Evolutionary conservation across 495 filamentous ascomycete genomes (phyloP), one percentile per base, ranked within the genome.

Genomic region (Hypoxylon trugodes): DNA sequence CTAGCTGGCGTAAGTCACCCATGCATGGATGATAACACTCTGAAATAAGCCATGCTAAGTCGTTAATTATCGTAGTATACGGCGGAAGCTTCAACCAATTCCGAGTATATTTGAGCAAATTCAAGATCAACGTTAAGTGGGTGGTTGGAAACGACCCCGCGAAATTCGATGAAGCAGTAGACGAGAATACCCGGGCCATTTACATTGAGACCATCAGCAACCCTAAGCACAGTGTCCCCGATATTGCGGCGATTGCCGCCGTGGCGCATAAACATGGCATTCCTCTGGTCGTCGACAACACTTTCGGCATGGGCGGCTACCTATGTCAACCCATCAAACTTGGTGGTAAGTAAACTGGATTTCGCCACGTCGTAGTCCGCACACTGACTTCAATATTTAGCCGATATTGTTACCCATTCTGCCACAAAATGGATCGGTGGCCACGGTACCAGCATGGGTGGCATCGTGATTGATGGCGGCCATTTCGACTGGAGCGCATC

Each of bases 391-490:
- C 47, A 61, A n/a, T 40, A 9, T 41, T 24, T 57, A 72, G 76
- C 75, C 45, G 76, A 79, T 47, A 79, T 79, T 43, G 70, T 79
- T 45, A 77, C 74, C 21, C 76, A 79, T 58, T 73, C 68, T 16
- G 65, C 64, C 38, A 79, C 76, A 4, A 79, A 79, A 57, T 79
- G 76, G 76, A 76, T 79, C 28, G 75, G 76, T 9, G 76, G 76
- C 16, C 76, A 79, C 54, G 76, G 76, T 33, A 79, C 76, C 2
- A 68, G 65, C 47, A 77, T 79, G 75, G 76, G 76, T 13, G 76
- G 76, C 26, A 75, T 79, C 30, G 67, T 77, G 24, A 76, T 79
- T 25, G 76, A 79, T 57, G 74, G 75, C 21, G 76, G 76, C 4
- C 71, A 76, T 33, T 79, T 77, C 36, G 76, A 79, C 56, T 79